A percentile compares a stretch with the other conserved stretches of the same genome.
Conservation (phyloP, 164 flowering plant genomes). For the Hamamelis virginiana region DNA sequence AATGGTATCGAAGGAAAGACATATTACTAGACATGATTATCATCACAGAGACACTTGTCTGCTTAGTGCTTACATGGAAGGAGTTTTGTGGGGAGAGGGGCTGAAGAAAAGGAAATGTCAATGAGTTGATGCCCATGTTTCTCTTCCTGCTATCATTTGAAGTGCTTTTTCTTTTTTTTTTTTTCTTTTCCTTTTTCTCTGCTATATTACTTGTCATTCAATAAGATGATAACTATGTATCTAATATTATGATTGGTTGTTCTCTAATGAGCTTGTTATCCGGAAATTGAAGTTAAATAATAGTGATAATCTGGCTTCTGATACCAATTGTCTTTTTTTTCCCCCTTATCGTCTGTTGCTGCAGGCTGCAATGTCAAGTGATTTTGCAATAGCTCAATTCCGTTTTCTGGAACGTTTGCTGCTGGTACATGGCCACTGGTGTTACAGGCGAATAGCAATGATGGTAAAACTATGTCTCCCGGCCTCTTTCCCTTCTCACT, state of each 20-base stretch:
- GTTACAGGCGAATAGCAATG: constrained; percentile 75
- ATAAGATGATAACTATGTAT: too few species aligned
- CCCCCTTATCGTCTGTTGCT: too few species aligned
- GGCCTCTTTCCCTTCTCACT: background rate
- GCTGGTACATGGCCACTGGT: constrained; percentile 95
- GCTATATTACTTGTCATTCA: background rate
- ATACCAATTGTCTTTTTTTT: constrained; percentile 1
- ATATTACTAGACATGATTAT: too few species aligned
- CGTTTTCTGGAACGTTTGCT: constrained; percentile 73
- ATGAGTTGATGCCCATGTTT: too few species aligned
- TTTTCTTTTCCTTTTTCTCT: background rate
- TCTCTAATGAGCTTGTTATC: too few species aligned
- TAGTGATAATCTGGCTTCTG: background rate
- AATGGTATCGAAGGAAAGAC: too few species aligned
- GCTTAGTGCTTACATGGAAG: too few species aligned
- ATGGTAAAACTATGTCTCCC: constrained; percentile 55
- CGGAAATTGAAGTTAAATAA: too few species aligned
- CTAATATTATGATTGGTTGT: too few species aligned
- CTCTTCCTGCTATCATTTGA: too few species aligned
- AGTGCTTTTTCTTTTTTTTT: background rate
- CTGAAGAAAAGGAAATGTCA: background rate
- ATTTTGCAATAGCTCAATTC: constrained; percentile 79
- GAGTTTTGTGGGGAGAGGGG: too few species aligned
- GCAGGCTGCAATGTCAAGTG: constrained; percentile 87
- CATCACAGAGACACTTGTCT: too few species aligned